Percentiles rank a stretch among this genome's conserved stretches.
Evolutionary conservation across 1,284 basidiomycete genomes (phyloP).

Genomic region (Schizopora paradoxa): DNA sequence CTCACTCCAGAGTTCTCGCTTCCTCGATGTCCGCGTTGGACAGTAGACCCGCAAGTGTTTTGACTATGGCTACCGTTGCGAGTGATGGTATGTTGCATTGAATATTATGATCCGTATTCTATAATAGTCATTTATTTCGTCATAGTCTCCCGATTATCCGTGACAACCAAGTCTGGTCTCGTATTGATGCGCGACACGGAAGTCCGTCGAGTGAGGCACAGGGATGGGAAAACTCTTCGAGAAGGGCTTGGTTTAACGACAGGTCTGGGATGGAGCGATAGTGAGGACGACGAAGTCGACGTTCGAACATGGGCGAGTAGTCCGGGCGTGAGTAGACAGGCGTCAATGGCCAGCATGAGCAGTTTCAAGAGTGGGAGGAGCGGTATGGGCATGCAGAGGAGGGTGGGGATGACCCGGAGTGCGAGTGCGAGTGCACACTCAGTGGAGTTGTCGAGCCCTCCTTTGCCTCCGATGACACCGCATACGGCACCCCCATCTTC

Average conservation of each 20-base stretch:
- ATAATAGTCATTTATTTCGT: not conserved
- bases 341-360: too few relatives aligned
- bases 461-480: too few relatives aligned
- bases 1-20: slow-evolving; percentile 63
- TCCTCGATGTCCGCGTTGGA: slow-evolving; percentile 22
- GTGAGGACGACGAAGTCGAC: too few relatives aligned
- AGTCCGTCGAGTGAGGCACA: slow-evolving; percentile 56
- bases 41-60: not conserved
- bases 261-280: slow-evolving; percentile 79
- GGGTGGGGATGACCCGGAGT: too few relatives aligned
- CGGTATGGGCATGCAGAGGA: too few relatives aligned
- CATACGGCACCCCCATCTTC: too few relatives aligned
- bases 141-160: slow-evolving; percentile 25
- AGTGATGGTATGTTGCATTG: not conserved
- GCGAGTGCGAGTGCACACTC: too few relatives aligned
- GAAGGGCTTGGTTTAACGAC: slow-evolving; percentile 77
- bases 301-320: too few relatives aligned
- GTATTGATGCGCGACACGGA: slow-evolving; percentile 59
- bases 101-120: not conserved
- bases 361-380: too few relatives aligned
- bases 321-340: too few relatives aligned
- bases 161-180: slow-evolving; percentile 49
- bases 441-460: too few relatives aligned
- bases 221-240: slow-evolving; percentile 60
- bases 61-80: slow-evolving; percentile 7